Percentiles rank a stretch among this genome's conserved stretches.
Conservation (phyloP, 106 monocot species). For the Dioscorea alata region DNA sequence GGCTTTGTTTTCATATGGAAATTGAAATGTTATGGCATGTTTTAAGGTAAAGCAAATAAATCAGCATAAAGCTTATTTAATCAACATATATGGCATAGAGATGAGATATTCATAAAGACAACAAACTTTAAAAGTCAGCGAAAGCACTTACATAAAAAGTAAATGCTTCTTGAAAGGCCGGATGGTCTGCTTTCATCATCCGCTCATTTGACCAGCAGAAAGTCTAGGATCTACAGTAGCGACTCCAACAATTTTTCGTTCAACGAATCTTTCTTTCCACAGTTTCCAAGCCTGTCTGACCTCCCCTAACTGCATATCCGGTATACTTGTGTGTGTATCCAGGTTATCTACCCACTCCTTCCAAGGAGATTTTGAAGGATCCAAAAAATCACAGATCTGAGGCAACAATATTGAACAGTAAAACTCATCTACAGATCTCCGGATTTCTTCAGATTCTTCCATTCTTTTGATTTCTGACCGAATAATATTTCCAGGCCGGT, state of each 20-base stretch:
- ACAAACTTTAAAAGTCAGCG: too few species aligned
- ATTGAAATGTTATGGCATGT: too few species aligned
- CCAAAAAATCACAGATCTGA: conserved; percentile 60
- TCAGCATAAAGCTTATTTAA: too few species aligned
- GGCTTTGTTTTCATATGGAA: too few species aligned
- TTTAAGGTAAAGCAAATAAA: too few species aligned
- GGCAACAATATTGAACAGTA: conserved; percentile 49
- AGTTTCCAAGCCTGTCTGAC: conserved; percentile 57
- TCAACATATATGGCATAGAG: too few species aligned
- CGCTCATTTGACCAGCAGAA: not conserved
- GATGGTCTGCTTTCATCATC: not conserved
- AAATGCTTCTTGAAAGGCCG: not conserved
- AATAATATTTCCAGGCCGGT: conserved; percentile 30
- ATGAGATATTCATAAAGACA: too few species aligned
- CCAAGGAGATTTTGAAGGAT: conserved; percentile 70
- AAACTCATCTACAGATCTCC: conserved; percentile 48
- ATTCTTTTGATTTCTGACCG: conserved; percentile 55
- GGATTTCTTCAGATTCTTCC: conserved; percentile 59
- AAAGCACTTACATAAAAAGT: too few species aligned
- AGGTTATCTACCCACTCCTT: conserved; percentile 72
- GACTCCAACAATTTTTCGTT: too few species aligned
- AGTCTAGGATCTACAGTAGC: not conserved
- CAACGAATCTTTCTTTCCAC: conserved; percentile 35
- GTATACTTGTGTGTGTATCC: conserved; percentile 49
- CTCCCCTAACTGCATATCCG: conserved; percentile 53